Conservation (phyloP, 2,329 filamentous ascomycete genomes). For the Diaporthe citri region DNA sequence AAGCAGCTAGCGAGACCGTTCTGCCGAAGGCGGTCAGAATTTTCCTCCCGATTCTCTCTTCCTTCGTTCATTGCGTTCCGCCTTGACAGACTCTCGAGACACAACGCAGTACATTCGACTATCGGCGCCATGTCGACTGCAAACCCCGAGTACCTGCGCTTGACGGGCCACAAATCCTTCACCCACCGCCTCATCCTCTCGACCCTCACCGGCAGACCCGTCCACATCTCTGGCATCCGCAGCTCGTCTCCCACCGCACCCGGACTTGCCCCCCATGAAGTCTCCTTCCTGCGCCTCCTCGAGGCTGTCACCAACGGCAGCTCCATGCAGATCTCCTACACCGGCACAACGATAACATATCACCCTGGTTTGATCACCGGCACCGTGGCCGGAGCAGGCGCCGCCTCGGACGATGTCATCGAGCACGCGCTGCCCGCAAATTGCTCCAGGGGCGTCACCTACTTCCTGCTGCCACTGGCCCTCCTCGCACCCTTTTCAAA, state of each 20-base stretch:
- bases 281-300: conserved; percentile 94
- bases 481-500: conserved; percentile 95
- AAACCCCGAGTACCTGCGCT: conserved; percentile 72
- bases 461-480: conserved; percentile 91
- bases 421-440: conserved; percentile 83
- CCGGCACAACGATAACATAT: conserved; percentile 92
- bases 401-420: conserved; percentile 78
- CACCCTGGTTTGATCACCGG: conserved; percentile 93
- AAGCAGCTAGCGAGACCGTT: conserved; percentile 25
- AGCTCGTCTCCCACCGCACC: conserved; percentile 86
- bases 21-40: conserved; percentile 45
- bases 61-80: neutral
- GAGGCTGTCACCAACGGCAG: conserved; percentile 96
- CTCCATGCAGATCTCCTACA: conserved; percentile 95
- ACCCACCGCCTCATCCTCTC: conserved; percentile 87
- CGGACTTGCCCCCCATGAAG: conserved; percentile 90
- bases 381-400: conserved; percentile 80
- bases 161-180: conserved; percentile 87
- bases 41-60: conserved; percentile 41
- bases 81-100: neutral
- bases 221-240: conserved; percentile 96
- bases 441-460: conserved; percentile 86
- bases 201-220: conserved; percentile 88
- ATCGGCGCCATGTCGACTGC: conserved; percentile 57
- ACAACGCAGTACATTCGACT: conserved; percentile 12